Percentiles rank a stretch among this genome's conserved stretches.
phyloP scores from a whole-genome alignment of 768 basidiomycete genomes.

The Russula lepida region DNA sequence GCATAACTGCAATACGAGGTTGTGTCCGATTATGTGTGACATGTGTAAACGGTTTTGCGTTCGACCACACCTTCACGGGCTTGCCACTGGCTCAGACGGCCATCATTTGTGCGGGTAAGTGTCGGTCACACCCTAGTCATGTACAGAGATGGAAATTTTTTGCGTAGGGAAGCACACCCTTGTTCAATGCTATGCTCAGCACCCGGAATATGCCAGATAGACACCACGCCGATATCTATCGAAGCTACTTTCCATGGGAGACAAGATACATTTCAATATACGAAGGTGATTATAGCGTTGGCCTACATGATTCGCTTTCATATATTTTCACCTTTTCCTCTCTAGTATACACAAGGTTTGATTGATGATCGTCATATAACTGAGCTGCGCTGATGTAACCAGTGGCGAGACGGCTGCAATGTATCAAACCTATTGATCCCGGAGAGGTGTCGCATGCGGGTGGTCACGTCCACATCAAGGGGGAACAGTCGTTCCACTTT shows the following conservation, averaged over 20 bases:
- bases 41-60: conserved; percentile 49
- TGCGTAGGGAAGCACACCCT: conserved; percentile 41
- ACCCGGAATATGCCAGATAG: conserved; percentile 48
- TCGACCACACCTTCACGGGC: conserved; percentile 43
- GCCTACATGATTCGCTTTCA: background rate
- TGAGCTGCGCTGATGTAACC: background rate
- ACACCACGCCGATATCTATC: conserved; percentile 49
- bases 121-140: background rate
- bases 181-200: conserved; percentile 38
- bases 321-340: background rate
- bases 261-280: conserved; percentile 56
- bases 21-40: conserved; percentile 47
- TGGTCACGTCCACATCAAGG: conserved; percentile 40
- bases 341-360: conserved; percentile 48
- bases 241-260: conserved; percentile 53
- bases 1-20: conserved; percentile 44
- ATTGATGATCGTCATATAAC: background rate
- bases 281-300: conserved; percentile 37
- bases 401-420: conserved; percentile 46
- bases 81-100: conserved; percentile 26
- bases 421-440: conserved; percentile 38
- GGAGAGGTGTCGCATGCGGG: conserved; percentile 39
- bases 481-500: conserved; percentile 41
- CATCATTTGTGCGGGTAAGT: conserved; percentile 53
- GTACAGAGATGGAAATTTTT: background rate